Conservation (phyloP, 2,329 filamentous ascomycete genomes). For the Phialocephala sp. region DNA sequence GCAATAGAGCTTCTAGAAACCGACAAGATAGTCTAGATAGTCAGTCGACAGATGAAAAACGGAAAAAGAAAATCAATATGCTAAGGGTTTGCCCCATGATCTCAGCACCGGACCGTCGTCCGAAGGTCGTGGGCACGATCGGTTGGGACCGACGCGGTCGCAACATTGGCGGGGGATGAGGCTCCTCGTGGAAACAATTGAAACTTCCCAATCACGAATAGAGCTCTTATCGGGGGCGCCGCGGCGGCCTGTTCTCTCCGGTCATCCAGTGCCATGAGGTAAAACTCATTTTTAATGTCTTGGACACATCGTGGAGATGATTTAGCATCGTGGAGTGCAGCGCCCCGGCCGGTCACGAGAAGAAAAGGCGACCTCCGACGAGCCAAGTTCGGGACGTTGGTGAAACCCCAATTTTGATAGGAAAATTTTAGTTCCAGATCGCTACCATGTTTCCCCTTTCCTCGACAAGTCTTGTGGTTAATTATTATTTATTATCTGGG, state of each 20-base stretch:
- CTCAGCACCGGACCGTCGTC: not conserved
- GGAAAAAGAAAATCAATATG: not conserved
- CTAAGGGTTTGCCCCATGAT: not conserved
- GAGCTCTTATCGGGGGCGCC: slow-evolving; percentile 4
- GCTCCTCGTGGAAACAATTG: not conserved
- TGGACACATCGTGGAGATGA: not conserved
- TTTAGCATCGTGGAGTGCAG: not conserved
- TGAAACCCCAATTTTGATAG: slow-evolving; percentile 3
- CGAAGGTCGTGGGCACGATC: not conserved
- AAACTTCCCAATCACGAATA: slow-evolving; percentile 1
- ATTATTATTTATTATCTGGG: too few species aligned
- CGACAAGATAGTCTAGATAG: not conserved
- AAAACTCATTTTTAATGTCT: not conserved
- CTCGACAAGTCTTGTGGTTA: not conserved
- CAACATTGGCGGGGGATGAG: not conserved
- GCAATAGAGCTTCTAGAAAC: not conserved
- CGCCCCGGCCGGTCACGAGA: not conserved
- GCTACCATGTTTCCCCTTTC: not conserved
- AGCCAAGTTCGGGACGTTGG: not conserved
- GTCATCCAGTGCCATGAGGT: not conserved
- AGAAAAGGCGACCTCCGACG: not conserved
- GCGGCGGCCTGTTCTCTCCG: slow-evolving; percentile 5
- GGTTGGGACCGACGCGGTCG: not conserved
- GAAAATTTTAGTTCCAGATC: not conserved
- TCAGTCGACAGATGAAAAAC: not conserved